Percentiles rank a stretch among this genome's conserved stretches.
Conservation (phyloP, 441 rosid genomes). For the Pelargonium cotyledonis region DNA sequence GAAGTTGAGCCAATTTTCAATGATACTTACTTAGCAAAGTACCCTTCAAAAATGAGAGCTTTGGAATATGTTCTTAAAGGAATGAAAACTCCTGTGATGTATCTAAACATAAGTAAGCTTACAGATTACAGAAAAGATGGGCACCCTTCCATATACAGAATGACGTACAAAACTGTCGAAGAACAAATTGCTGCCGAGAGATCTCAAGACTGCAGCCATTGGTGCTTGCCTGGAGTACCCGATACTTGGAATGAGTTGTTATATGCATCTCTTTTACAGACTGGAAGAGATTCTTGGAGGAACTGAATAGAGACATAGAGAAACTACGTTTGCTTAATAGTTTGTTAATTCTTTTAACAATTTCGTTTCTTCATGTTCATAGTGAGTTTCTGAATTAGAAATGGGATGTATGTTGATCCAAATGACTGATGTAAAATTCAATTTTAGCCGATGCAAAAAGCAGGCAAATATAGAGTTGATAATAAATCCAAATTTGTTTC, state of each 20-base stretch:
- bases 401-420: neutral
- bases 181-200: constrained; percentile 35
- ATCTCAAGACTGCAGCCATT: constrained; percentile 64
- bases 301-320: constrained; percentile 11
- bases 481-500: neutral
- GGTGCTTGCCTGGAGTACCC: constrained; percentile 70
- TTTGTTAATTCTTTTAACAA: constrained; percentile 1
- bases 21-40: constrained; percentile 36
- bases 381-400: neutral
- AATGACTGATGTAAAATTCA: neutral
- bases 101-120: constrained; percentile 51
- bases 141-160: constrained; percentile 52
- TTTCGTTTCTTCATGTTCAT: neutral
- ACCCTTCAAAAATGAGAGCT: constrained; percentile 61
- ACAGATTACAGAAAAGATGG: constrained; percentile 60
- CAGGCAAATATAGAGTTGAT: neutral
- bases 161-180: constrained; percentile 28
- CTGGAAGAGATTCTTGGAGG: constrained; percentile 39
- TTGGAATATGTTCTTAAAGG: constrained; percentile 37
- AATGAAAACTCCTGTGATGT: constrained; percentile 45
- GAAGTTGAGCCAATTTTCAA: constrained; percentile 53
- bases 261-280: constrained; percentile 55
- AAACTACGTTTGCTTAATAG: neutral
- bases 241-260: constrained; percentile 63
- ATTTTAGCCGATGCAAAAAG: neutral